phyloP scores from a whole-genome alignment of 2,329 filamentous ascomycete species.

The Arthrobotrys entomopaga region DNA sequence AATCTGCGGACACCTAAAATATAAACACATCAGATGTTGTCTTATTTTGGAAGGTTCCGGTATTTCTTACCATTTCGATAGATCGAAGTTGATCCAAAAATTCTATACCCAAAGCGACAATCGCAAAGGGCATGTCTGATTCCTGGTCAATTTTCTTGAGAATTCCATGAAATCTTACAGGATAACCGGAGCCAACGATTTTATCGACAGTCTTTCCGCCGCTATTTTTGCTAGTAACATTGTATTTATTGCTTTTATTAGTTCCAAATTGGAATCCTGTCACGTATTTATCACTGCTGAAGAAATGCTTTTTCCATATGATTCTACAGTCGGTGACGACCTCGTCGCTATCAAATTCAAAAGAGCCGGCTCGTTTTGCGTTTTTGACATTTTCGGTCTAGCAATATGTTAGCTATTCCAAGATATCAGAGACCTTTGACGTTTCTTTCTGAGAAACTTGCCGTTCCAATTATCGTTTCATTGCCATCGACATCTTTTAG shows the following conservation, averaged over 20 bases:
- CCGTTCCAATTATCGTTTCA: constrained; percentile 42
- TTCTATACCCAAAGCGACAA: constrained; percentile 41
- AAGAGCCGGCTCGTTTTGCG: constrained; percentile 39
- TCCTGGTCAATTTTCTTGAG: constrained; percentile 31
- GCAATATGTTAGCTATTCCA: neutral
- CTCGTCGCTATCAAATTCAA: constrained; percentile 42
- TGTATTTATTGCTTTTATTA: constrained; percentile 31
- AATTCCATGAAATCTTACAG: constrained; percentile 42
- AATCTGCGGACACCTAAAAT: constrained; percentile 38
- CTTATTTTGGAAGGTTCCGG: neutral
- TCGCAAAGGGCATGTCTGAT: constrained; percentile 14
- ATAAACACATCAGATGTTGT: neutral
- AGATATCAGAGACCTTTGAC: too few species aligned
- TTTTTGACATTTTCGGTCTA: constrained; percentile 33
- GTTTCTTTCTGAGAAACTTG: neutral
- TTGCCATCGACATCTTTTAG: constrained; percentile 44
- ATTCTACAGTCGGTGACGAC: constrained; percentile 39
- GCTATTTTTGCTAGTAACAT: constrained; percentile 35
- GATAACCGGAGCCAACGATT: constrained; percentile 40
- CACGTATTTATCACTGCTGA: constrained; percentile 32
- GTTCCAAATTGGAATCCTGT: constrained; percentile 46
- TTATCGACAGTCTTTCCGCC: constrained; percentile 24
- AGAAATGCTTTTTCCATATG: constrained; percentile 37
- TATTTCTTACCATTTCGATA: constrained; percentile 37
- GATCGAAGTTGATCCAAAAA: constrained; percentile 34